phyloP scores from a whole-genome alignment of 805 yeast genomes.

The Cyberlindnera mrakii region DNA sequence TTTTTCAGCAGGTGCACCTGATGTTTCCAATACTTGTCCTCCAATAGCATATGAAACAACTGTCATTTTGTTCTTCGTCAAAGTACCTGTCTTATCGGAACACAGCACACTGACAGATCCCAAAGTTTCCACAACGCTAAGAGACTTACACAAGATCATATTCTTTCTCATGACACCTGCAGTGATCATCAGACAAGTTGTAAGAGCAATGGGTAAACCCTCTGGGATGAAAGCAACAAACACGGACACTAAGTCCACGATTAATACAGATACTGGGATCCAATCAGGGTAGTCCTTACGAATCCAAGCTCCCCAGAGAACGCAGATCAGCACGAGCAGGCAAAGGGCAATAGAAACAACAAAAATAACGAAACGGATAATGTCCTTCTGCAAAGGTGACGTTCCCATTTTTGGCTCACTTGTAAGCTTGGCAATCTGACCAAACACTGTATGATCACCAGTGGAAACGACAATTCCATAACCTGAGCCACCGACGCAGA shows the following conservation, averaged over 20 bases:
- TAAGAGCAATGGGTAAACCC: slow-evolving; percentile 46
- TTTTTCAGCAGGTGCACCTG: not conserved
- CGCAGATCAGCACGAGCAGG: slow-evolving; percentile 27
- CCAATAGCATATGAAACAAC: slow-evolving; percentile 26
- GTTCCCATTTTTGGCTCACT: slow-evolving; percentile 32
- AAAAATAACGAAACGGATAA: slow-evolving; percentile 30
- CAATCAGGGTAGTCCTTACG: slow-evolving; percentile 32
- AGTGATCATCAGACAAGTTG: slow-evolving; percentile 42
- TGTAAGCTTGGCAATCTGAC: slow-evolving; percentile 38
- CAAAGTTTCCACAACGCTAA: slow-evolving; percentile 48
- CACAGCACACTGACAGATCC: slow-evolving; percentile 47
- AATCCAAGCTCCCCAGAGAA: slow-evolving; percentile 41
- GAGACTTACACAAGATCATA: slow-evolving; percentile 39
- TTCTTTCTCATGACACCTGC: slow-evolving; percentile 40
- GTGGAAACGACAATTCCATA: slow-evolving; percentile 37
- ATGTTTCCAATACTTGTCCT: not conserved
- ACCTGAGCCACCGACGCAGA: slow-evolving; percentile 38
- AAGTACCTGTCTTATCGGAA: slow-evolving; percentile 39
- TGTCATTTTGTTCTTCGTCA: slow-evolving; percentile 45
- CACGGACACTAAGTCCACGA: slow-evolving; percentile 38
- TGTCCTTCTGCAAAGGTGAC: slow-evolving; percentile 38
- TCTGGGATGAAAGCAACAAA: slow-evolving; percentile 47
- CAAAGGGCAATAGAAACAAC: slow-evolving; percentile 22
- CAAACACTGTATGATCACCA: slow-evolving; percentile 41
- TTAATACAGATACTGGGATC: slow-evolving; percentile 35